A percentile compares a stretch with the other conserved stretches of the same genome.
These are phyloP conservation scores for Blastobotrys americana DNA, from an alignment of 805 yeast genomes.

Conservation along the genomic window DNA sequence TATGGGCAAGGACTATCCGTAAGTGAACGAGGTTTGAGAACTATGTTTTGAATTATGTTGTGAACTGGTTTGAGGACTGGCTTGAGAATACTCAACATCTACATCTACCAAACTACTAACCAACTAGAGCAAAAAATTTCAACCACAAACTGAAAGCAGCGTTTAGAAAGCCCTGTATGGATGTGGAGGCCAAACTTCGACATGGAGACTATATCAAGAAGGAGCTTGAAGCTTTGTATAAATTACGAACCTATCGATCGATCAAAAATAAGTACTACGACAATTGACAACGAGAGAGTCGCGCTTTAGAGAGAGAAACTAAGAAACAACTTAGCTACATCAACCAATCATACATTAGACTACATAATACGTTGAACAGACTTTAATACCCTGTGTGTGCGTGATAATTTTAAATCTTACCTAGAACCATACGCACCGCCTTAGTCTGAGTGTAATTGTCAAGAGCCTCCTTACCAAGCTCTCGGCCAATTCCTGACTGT, in stretches of 20 bases:
- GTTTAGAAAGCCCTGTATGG: slow-evolving; percentile 24
- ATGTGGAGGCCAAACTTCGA: slow-evolving; percentile 28
- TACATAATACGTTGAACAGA: no score
- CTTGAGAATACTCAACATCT: no score
- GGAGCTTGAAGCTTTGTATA: slow-evolving; percentile 33
- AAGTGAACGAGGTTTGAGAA: slow-evolving; percentile 11
- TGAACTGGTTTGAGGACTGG: slow-evolving; percentile 23
- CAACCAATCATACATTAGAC: no score
- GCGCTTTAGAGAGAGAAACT: no score
- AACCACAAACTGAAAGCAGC: slow-evolving; percentile 26
- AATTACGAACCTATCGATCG: slow-evolving; percentile 31
- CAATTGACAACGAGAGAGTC: slow-evolving; percentile 3
- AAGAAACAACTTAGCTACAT: no score
- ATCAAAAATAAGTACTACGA: slow-evolving; percentile 30
- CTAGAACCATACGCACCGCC: slow-evolving; percentile 52
- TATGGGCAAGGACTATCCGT: slow-evolving; percentile 35
- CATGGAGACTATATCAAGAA: slow-evolving; percentile 34
- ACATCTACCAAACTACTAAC: not conserved
- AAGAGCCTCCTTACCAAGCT: slow-evolving; percentile 69
- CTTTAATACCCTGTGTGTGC: no score
- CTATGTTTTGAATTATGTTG: not conserved
- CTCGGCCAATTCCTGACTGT: slow-evolving; percentile 75
- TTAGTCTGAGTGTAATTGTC: slow-evolving; percentile 65
- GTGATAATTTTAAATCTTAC: not conserved
- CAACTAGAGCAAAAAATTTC: slow-evolving; percentile 12